Base-by-base conservation (phyloP, 2,329 filamentous ascomycete species). In the Aaosphaeria arxii region DNA sequence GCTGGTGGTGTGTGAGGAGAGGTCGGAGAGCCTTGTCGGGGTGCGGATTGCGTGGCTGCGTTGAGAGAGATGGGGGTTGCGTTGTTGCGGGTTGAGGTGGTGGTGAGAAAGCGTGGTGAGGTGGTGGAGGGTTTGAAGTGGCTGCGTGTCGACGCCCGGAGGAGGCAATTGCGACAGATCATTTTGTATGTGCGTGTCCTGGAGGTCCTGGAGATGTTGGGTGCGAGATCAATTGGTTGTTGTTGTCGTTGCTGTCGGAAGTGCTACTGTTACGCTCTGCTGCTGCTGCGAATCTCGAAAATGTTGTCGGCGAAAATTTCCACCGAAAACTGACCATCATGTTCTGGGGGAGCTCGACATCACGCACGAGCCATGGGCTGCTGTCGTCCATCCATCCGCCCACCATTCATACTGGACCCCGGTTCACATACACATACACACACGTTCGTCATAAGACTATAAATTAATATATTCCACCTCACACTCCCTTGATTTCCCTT, bases 151-250 rank as follows among this genome's bases (percentile, higher is more conserved):
- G 66, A 62, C 41, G 62, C 56, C 35, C 68, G 65, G 30, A 72
- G 57, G 31, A 72, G 58, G 54, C 71, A 73, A 55, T 59, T 62
- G 45, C 63, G 62, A 53, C 70, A 73, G 56, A 72, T 70, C 70
- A 73, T 73, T 40, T 67, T 30, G 30, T 4, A 4, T 30, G 3
- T 28, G 7, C 4, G 39, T 36, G 11, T 4, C 24, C 4, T 7
- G 4, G 2, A 40, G 39, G 39, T 36, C 9, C 9, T 36, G 33
- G 33, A 9, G 9, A n/a, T 36, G 33, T 9, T 36, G 17, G 17
- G 17, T 24, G 17, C 17, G 17, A 24, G 17, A 24, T 24, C 17
- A 24, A 24, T 24, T 24, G 53, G 44, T 42, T 32, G 43, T 50
- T 46, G 49, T 17, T 40, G 46, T 31, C 41, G 30, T 5, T 47